Conservation (phyloP, 805 yeast genomes). For the Wickerhamiella kazuoi region DNA sequence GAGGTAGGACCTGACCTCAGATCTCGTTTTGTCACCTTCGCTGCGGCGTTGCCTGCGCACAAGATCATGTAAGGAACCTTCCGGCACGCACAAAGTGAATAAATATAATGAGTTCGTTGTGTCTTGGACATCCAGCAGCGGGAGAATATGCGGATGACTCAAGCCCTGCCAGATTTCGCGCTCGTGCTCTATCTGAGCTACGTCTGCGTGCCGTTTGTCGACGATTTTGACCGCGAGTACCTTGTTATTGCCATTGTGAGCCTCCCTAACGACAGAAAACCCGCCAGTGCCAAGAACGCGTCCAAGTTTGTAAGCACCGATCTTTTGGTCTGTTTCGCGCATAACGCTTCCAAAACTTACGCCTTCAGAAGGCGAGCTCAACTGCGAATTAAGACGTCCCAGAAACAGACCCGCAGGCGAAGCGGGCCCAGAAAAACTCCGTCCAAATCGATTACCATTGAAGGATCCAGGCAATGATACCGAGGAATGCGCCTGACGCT, state of each 20-base stretch:
- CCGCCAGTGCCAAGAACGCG: constrained; percentile 7
- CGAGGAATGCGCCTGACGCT: neutral
- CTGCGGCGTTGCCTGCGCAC: constrained; percentile 15
- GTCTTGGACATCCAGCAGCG: constrained; percentile 42
- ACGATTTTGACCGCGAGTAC: constrained; percentile 43
- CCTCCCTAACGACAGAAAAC: constrained; percentile 6
- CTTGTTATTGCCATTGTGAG: neutral
- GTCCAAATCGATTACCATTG: neutral
- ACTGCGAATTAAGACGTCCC: constrained; percentile 5
- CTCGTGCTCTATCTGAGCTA: constrained; percentile 49
- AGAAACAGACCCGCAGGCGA: constrained; percentile 3
- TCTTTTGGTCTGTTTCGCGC: neutral
- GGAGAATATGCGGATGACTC: constrained; percentile 46
- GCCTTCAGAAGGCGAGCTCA: neutral
- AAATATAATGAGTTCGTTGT: constrained; percentile 50
- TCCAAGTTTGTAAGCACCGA: constrained; percentile 5
- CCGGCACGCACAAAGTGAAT: constrained; percentile 45
- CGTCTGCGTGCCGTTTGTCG: constrained; percentile 23
- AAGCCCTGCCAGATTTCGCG: constrained; percentile 57
- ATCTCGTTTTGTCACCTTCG: constrained; percentile 28
- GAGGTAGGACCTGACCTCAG: constrained; percentile 19
- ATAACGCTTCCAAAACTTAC: neutral
- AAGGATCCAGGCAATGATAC: neutral
- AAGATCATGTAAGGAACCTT: constrained; percentile 58
- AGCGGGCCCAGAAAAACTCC: constrained; percentile 1